These are phyloP conservation scores for Talaromyces trachyspermus DNA, from an alignment of 495 filamentous ascomycete species.

Conservation along the genomic window DNA sequence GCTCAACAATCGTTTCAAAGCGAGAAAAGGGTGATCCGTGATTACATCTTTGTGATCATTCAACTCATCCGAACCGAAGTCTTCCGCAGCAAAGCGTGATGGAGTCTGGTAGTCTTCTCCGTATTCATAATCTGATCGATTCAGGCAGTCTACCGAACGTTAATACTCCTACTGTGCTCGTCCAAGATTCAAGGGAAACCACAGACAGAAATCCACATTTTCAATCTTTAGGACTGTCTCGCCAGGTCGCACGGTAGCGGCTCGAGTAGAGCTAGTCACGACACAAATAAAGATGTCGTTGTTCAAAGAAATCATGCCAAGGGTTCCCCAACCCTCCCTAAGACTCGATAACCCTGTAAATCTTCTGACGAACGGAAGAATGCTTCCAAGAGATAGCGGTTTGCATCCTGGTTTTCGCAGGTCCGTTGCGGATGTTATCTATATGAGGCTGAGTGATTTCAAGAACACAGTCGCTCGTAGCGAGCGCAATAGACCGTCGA, in stretches of 20 bases:
- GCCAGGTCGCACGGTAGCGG: slow-evolving; percentile 75
- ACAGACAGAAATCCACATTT: slow-evolving; percentile 76
- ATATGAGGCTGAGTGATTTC: slow-evolving; percentile 59
- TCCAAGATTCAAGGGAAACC: background rate
- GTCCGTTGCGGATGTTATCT: slow-evolving; percentile 36
- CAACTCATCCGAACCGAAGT: slow-evolving; percentile 46
- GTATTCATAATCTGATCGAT: slow-evolving; percentile 72
- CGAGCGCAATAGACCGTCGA: slow-evolving; percentile 76
- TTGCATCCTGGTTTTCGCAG: slow-evolving; percentile 25
- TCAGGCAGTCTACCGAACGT: slow-evolving; percentile 62
- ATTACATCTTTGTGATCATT: slow-evolving; percentile 56
- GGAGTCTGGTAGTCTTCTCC: slow-evolving; percentile 55
- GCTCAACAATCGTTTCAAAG: slow-evolving; percentile 82
- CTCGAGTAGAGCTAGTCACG: slow-evolving; percentile 67
- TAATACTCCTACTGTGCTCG: slow-evolving; percentile 1
- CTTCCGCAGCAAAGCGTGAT: slow-evolving; percentile 42
- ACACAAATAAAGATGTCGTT: slow-evolving; percentile 88
- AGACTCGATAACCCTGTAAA: slow-evolving; percentile 61
- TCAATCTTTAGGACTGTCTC: slow-evolving; percentile 85
- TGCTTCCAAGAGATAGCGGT: slow-evolving; percentile 86
- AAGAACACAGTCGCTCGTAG: slow-evolving; percentile 68
- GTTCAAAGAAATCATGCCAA: slow-evolving; percentile 80
- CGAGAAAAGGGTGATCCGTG: slow-evolving; percentile 79
- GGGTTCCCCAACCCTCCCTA: slow-evolving; percentile 82
- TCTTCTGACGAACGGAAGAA: slow-evolving; percentile 53